Evolutionary conservation across 805 yeast genomes (phyloP).

Genomic region (Metschnikowia lunata): DNA sequence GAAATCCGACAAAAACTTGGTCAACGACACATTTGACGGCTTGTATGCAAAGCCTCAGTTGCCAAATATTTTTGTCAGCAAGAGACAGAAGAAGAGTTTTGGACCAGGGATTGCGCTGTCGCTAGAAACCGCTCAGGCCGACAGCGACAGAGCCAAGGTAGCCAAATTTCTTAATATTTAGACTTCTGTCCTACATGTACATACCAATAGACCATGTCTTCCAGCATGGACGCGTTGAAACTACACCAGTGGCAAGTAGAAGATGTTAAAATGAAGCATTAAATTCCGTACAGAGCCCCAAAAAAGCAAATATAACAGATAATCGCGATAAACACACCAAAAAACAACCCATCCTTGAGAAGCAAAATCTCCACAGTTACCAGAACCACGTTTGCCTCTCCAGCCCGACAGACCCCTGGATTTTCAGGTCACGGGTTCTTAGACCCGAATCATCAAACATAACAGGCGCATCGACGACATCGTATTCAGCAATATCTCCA

Average conservation of each 20-base stretch:
- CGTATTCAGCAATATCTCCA: conserved; percentile 35
- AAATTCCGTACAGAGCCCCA: too few relatives aligned
- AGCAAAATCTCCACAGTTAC: too few relatives aligned
- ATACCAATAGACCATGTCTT: too few relatives aligned
- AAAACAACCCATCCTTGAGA: too few relatives aligned
- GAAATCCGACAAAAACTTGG: conserved; percentile 69
- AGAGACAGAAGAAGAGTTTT: conserved; percentile 23
- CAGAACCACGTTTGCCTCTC: too few relatives aligned
- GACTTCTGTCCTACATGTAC: neutral
- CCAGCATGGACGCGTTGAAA: too few relatives aligned
- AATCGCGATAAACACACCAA: too few relatives aligned
- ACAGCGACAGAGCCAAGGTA: conserved; percentile 28
- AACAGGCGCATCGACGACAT: conserved; percentile 30
- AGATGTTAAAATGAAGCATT: neutral
- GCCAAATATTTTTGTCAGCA: conserved; percentile 38
- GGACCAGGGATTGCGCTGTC: conserved; percentile 17
- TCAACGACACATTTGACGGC: conserved; percentile 73
- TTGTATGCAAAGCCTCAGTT: conserved; percentile 44
- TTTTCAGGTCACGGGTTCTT: neutral
- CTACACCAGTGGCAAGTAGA: neutral
- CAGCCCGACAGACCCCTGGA: too few relatives aligned
- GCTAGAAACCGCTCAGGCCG: conserved; percentile 20
- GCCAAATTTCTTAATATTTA: conserved; percentile 28
- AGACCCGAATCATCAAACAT: neutral
- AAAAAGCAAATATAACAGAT: too few relatives aligned